Conservation (phyloP, 2,329 filamentous ascomycete species). For the Colletotrichum sublineola region DNA sequence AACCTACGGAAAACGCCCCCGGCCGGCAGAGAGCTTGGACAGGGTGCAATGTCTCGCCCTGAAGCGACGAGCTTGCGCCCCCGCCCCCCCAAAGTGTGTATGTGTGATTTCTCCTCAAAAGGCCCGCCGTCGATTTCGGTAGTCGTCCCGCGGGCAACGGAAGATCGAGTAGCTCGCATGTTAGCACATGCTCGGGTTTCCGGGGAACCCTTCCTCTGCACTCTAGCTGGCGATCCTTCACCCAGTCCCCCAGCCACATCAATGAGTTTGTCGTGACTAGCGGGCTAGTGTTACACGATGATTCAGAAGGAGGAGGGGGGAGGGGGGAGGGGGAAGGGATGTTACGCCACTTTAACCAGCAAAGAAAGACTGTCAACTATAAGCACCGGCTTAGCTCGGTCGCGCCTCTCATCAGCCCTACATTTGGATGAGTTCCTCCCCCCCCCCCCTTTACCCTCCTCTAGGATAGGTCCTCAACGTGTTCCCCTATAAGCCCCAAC, state of each 20-base stretch:
- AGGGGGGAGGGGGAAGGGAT: neutral
- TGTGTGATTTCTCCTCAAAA: neutral
- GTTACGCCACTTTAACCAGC: neutral
- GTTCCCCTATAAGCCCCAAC: neutral
- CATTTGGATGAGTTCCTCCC: neutral
- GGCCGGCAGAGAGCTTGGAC: too few species aligned
- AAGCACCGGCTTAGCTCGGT: too few species aligned
- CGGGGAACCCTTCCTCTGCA: neutral
- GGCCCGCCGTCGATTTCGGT: constrained; percentile 6
- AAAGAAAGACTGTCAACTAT: neutral
- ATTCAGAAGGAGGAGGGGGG: neutral
- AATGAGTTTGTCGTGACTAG: neutral
- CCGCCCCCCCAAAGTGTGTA: too few species aligned
- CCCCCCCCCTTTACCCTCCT: too few species aligned
- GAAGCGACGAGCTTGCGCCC: constrained; percentile 5
- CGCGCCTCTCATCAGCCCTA: neutral
- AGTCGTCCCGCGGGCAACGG: constrained; percentile 1
- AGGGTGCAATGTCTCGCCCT: constrained; percentile 11
- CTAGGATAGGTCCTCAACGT: neutral
- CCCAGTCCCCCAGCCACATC: neutral
- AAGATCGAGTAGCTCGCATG: constrained; percentile 1
- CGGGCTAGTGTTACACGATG: neutral
- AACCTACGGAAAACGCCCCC: neutral
- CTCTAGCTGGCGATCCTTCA: neutral
- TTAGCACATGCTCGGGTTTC: neutral